A percentile compares a stretch with the other conserved stretches of the same genome.
Evolutionary conservation across 2,329 filamentous ascomycete genomes (phyloP).

Genomic region (Pyrenophora tritici-repentis): DNA sequence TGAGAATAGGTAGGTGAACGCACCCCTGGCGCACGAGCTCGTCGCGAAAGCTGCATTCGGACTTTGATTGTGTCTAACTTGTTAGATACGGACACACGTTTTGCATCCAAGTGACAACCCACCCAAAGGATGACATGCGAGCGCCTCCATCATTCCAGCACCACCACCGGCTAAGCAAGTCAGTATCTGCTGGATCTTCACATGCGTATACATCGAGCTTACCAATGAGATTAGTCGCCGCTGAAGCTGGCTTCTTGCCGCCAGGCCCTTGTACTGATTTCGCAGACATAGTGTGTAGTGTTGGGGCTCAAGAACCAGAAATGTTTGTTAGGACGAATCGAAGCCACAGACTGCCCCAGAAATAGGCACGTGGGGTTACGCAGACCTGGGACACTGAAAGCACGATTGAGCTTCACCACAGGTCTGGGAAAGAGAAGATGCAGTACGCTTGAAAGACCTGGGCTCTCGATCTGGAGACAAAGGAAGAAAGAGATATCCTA

Average conservation of each 20-base stretch:
- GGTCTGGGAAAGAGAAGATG: background rate
- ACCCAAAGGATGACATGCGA: slow-evolving; percentile 93
- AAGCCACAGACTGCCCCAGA: background rate
- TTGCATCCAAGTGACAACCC: slow-evolving; percentile 38
- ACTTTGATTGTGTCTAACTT: slow-evolving; percentile 93
- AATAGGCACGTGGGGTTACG: slow-evolving; percentile 3
- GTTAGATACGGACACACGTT: slow-evolving; percentile 18
- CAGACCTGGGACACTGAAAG: background rate
- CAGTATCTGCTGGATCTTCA: slow-evolving; percentile 12
- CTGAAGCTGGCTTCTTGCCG: slow-evolving; percentile 79
- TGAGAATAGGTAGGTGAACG: slow-evolving; percentile 36
- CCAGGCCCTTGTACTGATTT: slow-evolving; percentile 61
- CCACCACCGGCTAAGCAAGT: slow-evolving; percentile 79
- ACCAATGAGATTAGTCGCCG: slow-evolving; percentile 91
- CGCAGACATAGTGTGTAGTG: slow-evolving; percentile 58
- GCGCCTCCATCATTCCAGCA: slow-evolving; percentile 99
- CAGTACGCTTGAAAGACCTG: too few species aligned
- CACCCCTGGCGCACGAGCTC: slow-evolving; percentile 80
- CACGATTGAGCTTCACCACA: background rate
- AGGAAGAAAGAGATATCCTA: too few species aligned
- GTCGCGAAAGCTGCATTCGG: slow-evolving; percentile 94
- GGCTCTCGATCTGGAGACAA: too few species aligned
- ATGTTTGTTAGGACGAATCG: background rate
- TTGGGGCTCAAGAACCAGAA: slow-evolving; percentile 2
- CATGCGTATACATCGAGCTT: slow-evolving; percentile 41